A percentile compares a stretch with the other conserved stretches of the same genome.
Conservation (phyloP, 2,329 filamentous ascomycete species). For the Botrytis medusae region DNA sequence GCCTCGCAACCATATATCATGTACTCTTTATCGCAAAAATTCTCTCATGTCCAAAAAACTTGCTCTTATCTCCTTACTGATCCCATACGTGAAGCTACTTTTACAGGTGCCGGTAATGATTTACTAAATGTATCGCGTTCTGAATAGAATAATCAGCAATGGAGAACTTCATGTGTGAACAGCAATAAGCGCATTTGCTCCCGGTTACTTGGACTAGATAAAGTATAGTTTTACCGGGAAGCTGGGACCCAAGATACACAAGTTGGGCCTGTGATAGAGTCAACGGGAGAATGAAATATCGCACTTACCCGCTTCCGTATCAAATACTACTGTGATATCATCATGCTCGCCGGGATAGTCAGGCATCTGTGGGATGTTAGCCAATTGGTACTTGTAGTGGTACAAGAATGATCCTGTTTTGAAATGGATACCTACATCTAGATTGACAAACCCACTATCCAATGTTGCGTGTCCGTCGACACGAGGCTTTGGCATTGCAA, state of each 20-base stretch:
- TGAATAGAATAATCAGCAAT: slow-evolving; percentile 21
- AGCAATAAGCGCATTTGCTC: no score
- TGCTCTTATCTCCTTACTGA: slow-evolving; percentile 38
- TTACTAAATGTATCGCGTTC: slow-evolving; percentile 38
- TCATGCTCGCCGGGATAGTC: slow-evolving; percentile 92
- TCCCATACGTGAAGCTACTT: slow-evolving; percentile 37
- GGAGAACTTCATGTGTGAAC: background rate
- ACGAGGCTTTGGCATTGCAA: slow-evolving; percentile 67
- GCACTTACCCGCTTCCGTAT: slow-evolving; percentile 57
- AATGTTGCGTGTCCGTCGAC: slow-evolving; percentile 51
- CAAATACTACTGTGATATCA: slow-evolving; percentile 84
- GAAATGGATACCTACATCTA: slow-evolving; percentile 52
- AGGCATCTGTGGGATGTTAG: slow-evolving; percentile 51
- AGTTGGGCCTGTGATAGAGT: background rate
- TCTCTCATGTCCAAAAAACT: slow-evolving; percentile 8
- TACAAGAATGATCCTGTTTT: background rate
- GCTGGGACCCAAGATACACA: background rate
- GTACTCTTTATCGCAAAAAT: background rate
- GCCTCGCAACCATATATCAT: slow-evolving; percentile 9
- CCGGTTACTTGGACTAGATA: slow-evolving; percentile 18
- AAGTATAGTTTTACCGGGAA: background rate
- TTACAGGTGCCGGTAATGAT: slow-evolving; percentile 40
- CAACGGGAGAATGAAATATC: background rate
- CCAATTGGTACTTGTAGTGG: background rate
- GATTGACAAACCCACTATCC: slow-evolving; percentile 73